A percentile compares a stretch with the other conserved stretches of the same genome.
Conservation (phyloP, 139 green algal species). For the Chlamydomonas urium region DNA sequence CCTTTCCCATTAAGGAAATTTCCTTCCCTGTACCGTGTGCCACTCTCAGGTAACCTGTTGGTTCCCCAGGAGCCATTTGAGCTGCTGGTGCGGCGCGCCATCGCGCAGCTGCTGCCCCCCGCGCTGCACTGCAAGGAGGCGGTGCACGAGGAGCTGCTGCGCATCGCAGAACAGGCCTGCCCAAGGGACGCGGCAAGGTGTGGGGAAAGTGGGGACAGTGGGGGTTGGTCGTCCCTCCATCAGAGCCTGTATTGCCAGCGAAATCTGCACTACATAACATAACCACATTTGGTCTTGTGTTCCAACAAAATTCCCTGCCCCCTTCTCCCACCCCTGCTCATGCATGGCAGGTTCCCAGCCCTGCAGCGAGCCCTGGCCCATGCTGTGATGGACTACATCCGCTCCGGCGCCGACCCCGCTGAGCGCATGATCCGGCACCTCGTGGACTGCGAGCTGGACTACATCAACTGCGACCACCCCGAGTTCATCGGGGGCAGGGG, state of each 20-base stretch:
- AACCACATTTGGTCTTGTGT: too few species aligned
- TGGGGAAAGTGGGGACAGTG: too few species aligned
- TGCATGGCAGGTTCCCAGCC: conserved; percentile 47
- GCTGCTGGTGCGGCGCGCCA: conserved; percentile 76
- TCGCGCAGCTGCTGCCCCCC: conserved; percentile 69
- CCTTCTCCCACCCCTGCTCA: too few species aligned
- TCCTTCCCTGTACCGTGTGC: too few species aligned
- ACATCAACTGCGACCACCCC: conserved; percentile 96
- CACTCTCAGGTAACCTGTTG: conserved; percentile 59
- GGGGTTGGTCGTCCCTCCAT: too few species aligned
- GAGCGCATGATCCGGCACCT: conserved; percentile 67
- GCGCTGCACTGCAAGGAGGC: conserved; percentile 60
- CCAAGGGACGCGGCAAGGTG: conserved; percentile 66
- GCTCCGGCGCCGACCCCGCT: conserved; percentile 44
- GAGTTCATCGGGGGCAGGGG: conserved; percentile 81
- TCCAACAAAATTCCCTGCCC: too few species aligned
- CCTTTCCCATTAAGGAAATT: too few species aligned
- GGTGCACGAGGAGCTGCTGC: conserved; percentile 77
- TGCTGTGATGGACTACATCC: conserved; percentile 75
- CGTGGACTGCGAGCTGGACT: conserved; percentile 87
- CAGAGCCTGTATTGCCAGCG: too few species aligned
- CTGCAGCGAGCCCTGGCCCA: conserved; percentile 59
- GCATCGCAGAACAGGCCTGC: conserved; percentile 66
- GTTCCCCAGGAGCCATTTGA: conserved; percentile 95
- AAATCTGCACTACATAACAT: too few species aligned